Conservation (phyloP, 2,329 filamentous ascomycete genomes). For the Colletotrichum simmondsii region DNA sequence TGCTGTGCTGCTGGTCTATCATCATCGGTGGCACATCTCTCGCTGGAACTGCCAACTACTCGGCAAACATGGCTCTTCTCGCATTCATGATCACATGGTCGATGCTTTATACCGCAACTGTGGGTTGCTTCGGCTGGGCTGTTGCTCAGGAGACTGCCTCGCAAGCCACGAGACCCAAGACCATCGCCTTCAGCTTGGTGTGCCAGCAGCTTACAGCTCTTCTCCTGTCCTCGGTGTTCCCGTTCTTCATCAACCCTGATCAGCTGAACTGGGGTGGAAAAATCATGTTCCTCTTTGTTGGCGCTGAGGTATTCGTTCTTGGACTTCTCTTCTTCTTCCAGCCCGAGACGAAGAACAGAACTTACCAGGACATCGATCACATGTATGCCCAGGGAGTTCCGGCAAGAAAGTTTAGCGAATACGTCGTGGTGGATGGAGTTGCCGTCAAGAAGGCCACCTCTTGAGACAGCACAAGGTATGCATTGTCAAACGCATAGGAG, state of each 20-base stretch:
- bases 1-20: background rate
- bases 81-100: background rate
- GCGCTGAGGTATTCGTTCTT: constrained; percentile 35
- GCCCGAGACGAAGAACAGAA: constrained; percentile 51
- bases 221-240: background rate
- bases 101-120: background rate
- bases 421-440: background rate
- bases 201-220: background rate
- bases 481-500: background rate
- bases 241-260: background rate
- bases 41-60: background rate
- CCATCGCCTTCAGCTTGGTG: background rate
- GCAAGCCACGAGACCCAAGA: background rate
- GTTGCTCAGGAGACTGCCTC: background rate
- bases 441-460: background rate
- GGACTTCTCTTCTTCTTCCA: constrained; percentile 45
- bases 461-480: background rate
- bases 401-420: background rate
- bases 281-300: background rate
- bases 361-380: constrained; percentile 46
- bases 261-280: background rate
- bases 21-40: background rate
- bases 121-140: background rate
- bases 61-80: background rate
- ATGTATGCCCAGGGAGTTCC: constrained; percentile 37